Conservation (phyloP, 2,329 filamentous ascomycete genomes). For the Phialocephala sp. region DNA sequence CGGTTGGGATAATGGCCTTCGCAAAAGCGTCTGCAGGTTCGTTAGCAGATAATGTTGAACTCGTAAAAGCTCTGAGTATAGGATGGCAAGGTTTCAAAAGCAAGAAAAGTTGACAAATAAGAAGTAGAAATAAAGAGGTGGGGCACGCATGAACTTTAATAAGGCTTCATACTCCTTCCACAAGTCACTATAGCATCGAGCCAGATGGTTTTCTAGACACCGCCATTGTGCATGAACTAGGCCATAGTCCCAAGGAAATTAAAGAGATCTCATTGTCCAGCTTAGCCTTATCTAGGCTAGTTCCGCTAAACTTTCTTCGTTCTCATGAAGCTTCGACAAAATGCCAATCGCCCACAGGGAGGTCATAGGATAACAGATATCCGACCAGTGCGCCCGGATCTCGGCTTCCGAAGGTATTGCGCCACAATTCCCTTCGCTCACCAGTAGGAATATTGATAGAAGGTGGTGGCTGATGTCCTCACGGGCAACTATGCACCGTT, state of each 20-base stretch:
- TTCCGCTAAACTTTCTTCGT: background rate
- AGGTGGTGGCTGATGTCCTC: background rate
- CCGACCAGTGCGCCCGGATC: background rate
- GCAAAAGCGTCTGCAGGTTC: conserved; percentile 68
- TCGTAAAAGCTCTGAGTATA: background rate
- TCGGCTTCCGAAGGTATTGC: background rate
- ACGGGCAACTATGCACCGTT: background rate
- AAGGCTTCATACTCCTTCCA: too few species aligned
- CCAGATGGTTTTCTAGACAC: background rate
- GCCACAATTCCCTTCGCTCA: background rate
- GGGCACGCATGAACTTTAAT: too few species aligned
- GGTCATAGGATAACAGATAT: background rate
- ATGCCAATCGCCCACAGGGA: background rate
- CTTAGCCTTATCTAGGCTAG: too few species aligned
- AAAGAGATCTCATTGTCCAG: background rate
- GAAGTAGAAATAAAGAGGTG: too few species aligned
- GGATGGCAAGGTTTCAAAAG: background rate
- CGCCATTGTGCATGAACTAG: background rate
- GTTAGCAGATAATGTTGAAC: conserved; percentile 6
- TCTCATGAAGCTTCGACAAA: conserved; percentile 2
- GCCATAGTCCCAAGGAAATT: background rate
- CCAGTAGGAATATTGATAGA: background rate
- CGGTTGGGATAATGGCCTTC: conserved; percentile 67
- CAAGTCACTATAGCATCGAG: background rate
- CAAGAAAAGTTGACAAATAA: background rate